phyloP scores from a whole-genome alignment of 2,329 filamentous ascomycete genomes.

The Phyllosticta capitalensis region DNA sequence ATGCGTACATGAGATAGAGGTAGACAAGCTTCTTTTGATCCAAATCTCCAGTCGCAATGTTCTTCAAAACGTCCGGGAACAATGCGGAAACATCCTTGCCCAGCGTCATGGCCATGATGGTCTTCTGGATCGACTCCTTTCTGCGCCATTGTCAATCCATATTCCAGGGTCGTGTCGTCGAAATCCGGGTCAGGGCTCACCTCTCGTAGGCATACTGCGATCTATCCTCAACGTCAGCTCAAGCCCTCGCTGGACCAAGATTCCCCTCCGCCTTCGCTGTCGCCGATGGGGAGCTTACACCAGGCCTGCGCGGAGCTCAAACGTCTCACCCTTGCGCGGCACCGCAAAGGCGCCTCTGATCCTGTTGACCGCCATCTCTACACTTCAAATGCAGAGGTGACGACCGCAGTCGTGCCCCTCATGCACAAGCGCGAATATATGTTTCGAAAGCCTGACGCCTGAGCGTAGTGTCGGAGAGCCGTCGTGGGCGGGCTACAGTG shows the following conservation, averaged over 20 bases:
- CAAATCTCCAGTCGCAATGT: conserved; percentile 87
- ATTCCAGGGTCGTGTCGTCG: conserved; percentile 4
- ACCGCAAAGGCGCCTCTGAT: conserved; percentile 88
- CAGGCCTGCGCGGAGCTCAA: conserved; percentile 87
- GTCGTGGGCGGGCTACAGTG: not conserved
- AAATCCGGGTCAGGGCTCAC: conserved; percentile 28
- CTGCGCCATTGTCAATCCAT: conserved; percentile 34
- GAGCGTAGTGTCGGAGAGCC: conserved; percentile 12
- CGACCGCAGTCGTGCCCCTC: conserved; percentile 26
- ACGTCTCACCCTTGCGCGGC: conserved; percentile 95
- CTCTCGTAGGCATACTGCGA: conserved; percentile 98
- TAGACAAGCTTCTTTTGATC: conserved; percentile 99
- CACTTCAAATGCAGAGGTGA: conserved; percentile 21
- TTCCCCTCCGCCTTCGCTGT: not conserved
- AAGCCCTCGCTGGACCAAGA: not conserved
- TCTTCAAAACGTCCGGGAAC: conserved; percentile 97
- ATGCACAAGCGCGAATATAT: conserved; percentile 15
- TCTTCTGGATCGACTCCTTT: conserved; percentile 98
- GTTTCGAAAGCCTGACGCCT: conserved; percentile 9
- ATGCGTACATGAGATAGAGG: conserved; percentile 80
- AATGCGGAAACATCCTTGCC: conserved; percentile 97
- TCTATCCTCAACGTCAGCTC: conserved; percentile 39
- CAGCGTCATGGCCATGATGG: conserved; percentile 99
- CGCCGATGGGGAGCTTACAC: conserved; percentile 40
- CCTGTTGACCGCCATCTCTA: conserved; percentile 83